These are phyloP conservation scores for Pestalotiopsis sp. DNA, from an alignment of 2,329 filamentous ascomycete species.

Conservation along the genomic window DNA sequence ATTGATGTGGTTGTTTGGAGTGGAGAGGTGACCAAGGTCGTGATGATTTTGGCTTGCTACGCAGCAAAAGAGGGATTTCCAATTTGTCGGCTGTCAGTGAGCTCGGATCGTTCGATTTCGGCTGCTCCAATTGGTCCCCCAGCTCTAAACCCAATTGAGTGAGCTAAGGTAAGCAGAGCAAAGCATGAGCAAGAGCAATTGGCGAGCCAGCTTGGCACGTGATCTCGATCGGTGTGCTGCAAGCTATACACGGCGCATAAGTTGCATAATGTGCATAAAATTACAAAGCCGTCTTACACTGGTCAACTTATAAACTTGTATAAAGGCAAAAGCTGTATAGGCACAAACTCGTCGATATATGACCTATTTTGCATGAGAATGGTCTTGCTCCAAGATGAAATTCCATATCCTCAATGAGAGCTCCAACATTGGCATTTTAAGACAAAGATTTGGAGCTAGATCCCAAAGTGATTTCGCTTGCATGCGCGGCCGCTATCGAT, in stretches of 20 bases:
- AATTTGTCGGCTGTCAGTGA: slow-evolving; percentile 47
- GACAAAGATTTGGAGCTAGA: not conserved
- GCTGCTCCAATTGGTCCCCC: slow-evolving; percentile 20
- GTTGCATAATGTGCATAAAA: too few species aligned
- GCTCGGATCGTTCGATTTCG: slow-evolving; percentile 14
- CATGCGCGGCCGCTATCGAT: not conserved
- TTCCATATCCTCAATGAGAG: too few species aligned
- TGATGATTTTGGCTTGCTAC: slow-evolving; percentile 21
- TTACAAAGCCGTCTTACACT: too few species aligned
- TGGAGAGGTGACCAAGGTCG: slow-evolving; percentile 24
- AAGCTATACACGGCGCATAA: too few species aligned
- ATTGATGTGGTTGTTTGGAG: slow-evolving; percentile 24
- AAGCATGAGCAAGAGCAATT: slow-evolving; percentile 3
- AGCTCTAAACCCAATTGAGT: slow-evolving; percentile 22
- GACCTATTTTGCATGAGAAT: too few species aligned
- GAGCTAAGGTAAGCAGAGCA: slow-evolving; percentile 16
- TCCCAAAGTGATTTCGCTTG: not conserved
- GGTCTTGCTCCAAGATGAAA: too few species aligned
- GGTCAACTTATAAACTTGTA: too few species aligned
- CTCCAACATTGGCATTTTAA: too few species aligned
- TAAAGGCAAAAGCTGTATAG: too few species aligned
- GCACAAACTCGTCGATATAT: too few species aligned
- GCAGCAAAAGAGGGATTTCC: slow-evolving; percentile 48
- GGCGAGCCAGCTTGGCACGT: not conserved
- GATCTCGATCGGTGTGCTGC: too few species aligned